phyloP scores from a whole-genome alignment of 2,329 filamentous ascomycete genomes.

The Truncatella angustata region DNA sequence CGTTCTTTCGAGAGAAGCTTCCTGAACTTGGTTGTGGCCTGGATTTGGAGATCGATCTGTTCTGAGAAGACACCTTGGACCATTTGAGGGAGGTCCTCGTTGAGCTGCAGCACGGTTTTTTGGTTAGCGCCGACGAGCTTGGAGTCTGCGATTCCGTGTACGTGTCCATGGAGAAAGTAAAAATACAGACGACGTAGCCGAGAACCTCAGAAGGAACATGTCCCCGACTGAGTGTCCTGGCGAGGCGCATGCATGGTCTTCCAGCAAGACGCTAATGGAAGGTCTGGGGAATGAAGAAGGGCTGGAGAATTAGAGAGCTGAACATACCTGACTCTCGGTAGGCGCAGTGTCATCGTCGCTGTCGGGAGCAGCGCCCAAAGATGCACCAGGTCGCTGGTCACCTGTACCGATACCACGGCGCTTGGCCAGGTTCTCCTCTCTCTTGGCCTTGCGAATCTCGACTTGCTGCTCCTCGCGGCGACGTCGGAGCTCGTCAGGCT shows the following conservation, averaged over 20 bases:
- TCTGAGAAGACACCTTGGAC: constrained; percentile 97
- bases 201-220: too few species aligned
- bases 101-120: constrained; percentile 64
- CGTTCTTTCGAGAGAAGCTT: constrained; percentile 98
- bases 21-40: constrained; percentile 96
- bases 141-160: too few species aligned
- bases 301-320: constrained; percentile 17
- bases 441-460: constrained; percentile 97
- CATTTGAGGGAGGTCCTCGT: constrained; percentile 98
- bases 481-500: constrained; percentile 96
- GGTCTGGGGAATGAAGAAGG: too few species aligned
- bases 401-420: constrained; percentile 87
- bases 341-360: constrained; percentile 96
- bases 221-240: too few species aligned
- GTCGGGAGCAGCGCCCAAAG: constrained; percentile 84
- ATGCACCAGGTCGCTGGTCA: constrained; percentile 76
- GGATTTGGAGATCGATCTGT: constrained; percentile 95
- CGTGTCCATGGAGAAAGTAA: too few species aligned
- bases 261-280: too few species aligned
- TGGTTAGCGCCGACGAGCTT: too few species aligned
- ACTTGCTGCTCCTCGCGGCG: constrained; percentile 99
- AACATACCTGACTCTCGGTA: constrained; percentile 90
- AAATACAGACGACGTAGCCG: too few species aligned
- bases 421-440: constrained; percentile 98
- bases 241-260: too few species aligned